Evolutionary conservation across 1,284 basidiomycete species (phyloP).

Genomic region (Cystobasidium slooffiae): DNA sequence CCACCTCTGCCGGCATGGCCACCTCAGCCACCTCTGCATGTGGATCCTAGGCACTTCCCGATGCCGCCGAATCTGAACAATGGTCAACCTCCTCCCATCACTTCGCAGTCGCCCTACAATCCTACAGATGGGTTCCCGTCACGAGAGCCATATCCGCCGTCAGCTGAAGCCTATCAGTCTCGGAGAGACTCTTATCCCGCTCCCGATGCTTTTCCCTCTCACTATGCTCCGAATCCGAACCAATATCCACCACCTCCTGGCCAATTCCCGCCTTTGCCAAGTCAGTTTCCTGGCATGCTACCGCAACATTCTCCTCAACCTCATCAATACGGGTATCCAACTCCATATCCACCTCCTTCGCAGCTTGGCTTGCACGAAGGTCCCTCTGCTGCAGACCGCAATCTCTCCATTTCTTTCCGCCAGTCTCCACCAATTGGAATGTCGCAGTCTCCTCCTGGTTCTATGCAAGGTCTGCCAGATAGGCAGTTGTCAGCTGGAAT

Average conservation of each 20-base stretch:
- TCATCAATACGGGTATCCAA: background rate
- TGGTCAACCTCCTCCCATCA: background rate
- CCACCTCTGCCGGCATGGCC: constrained; percentile 26
- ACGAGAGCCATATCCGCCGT: constrained; percentile 22
- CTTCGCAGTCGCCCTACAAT: background rate
- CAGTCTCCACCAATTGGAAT: constrained; percentile 16
- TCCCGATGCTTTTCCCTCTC: constrained; percentile 16
- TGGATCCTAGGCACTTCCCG: constrained; percentile 8
- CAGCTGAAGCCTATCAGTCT: constrained; percentile 3
- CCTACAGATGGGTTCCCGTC: background rate
- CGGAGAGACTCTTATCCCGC: constrained; percentile 4
- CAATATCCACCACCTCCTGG: constrained; percentile 9
- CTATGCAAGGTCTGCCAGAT: constrained; percentile 13
- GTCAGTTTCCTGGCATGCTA: constrained; percentile 4
- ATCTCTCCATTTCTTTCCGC: constrained; percentile 17
- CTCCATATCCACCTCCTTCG: constrained; percentile 20
- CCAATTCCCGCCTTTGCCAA: constrained; percentile 18
- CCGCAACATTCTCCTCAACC: constrained; percentile 1
- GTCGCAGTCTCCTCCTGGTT: constrained; percentile 24
- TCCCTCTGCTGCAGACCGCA: constrained; percentile 24
- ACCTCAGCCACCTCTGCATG: constrained; percentile 12
- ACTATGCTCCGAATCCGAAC: background rate
- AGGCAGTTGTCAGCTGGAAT: constrained; percentile 38
- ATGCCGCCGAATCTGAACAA: constrained; percentile 11
- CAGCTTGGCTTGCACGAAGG: background rate